Conservation (phyloP, 75 land plant genomes). For the Pinus taeda region DNA sequence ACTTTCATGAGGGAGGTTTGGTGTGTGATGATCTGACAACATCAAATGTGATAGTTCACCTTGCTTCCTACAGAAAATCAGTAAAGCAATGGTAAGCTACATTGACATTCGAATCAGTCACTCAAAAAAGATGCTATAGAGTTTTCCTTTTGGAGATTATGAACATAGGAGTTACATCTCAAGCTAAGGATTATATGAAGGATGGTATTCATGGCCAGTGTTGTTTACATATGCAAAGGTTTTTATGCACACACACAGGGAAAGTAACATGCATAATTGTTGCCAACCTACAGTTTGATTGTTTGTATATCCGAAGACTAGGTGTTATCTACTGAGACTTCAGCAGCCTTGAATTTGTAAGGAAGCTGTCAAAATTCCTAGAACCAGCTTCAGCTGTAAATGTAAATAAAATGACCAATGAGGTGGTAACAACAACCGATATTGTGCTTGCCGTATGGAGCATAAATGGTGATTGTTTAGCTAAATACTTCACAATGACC, state of each 20-base stretch:
- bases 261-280: constrained; percentile 84
- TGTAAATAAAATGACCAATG: too few relatives aligned
- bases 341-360: too few relatives aligned
- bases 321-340: too few relatives aligned
- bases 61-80: constrained; percentile 79
- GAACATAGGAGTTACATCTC: constrained; percentile 43
- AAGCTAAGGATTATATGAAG: constrained; percentile 73
- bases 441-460: constrained; percentile 15
- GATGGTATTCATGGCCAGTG: constrained; percentile 46
- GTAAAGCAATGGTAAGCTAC: constrained; percentile 95
- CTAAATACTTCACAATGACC: constrained; percentile 91
- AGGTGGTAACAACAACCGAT: too few relatives aligned
- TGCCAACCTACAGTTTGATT: constrained; percentile 86
- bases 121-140: too few relatives aligned
- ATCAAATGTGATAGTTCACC: constrained; percentile 84
- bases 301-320: constrained; percentile 21
- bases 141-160: too few relatives aligned
- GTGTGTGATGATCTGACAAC: constrained; percentile 96
- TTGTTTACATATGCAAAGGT: constrained; percentile 47
- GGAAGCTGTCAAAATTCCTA: too few relatives aligned
- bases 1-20: constrained; percentile 90
- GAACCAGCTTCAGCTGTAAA: too few relatives aligned
- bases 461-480: constrained; percentile 94
- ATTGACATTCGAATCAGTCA: constrained; percentile 11
- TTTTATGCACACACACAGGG: constrained; percentile 84